Base-by-base conservation (phyloP, 2,329 filamentous ascomycete genomes). In the Cladophialophora yegresii region DNA sequence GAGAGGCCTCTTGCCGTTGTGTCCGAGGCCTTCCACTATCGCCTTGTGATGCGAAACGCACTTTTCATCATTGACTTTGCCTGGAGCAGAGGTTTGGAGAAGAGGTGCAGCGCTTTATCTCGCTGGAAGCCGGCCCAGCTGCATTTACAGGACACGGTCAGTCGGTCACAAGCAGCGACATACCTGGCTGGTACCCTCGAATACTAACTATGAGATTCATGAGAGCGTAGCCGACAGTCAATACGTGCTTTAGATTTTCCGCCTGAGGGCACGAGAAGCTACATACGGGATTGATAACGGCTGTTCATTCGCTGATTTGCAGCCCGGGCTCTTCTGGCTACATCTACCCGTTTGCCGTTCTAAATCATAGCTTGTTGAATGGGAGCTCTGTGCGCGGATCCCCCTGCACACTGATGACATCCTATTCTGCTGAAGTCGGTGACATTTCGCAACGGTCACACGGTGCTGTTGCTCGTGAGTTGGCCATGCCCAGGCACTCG, bases 11-110 rank as follows among this genome's bases (percentile, higher is more conserved):
- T 75, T 73, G 77, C 86, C 90, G 84, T 78, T 28, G 47, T 90
- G 87, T 89, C 87, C 85, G 83, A 81, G 83, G 87, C 86, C 85
- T 88, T 83, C 86, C 88, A 90, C 88, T 90, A 84, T 80, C 83
- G 85, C 86, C 82, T 82, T 85, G 85, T 77, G 87, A 89, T 83
- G 88, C 88, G 85, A 59, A 36, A 28, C 82, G 67, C 69, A 76
- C 79, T 86, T 86, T 87, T 87, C 85, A 84, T 87, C 85, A 79
- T 72, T n/a, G 28, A 5, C 75, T 72, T 79, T 81, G 84, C 57
- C 57, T 59, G 23, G 57, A 20, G 57, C 57, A 59, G 28, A 59
- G 30, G 22, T 80, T 80, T 77, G 78, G 60, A 71, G 79, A 79
- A 77, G 75, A 75, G 77, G 71, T 74, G 36, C 8, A 8, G n/a